Conservation (phyloP, 495 filamentous ascomycete genomes). For the Penicillium psychrofluorescens region DNA sequence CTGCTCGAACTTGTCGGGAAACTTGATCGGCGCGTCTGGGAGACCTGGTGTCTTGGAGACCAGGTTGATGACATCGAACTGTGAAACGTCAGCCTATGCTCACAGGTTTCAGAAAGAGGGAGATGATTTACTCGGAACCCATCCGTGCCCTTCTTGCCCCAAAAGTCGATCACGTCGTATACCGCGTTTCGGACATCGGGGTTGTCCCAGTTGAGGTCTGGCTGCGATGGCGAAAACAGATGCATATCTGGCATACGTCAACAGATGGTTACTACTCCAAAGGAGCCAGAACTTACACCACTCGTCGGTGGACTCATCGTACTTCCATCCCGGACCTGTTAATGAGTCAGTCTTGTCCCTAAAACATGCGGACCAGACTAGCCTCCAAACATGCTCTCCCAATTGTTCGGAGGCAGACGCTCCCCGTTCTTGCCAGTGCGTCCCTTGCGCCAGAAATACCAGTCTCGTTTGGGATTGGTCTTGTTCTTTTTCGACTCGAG, state of each 20-base stretch:
- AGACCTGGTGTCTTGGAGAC: constrained; percentile 51
- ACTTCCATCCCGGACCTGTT: constrained; percentile 46
- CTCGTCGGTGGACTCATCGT: constrained; percentile 49
- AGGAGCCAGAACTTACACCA: constrained; percentile 32
- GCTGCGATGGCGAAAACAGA: constrained; percentile 53
- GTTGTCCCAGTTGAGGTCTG: constrained; percentile 68
- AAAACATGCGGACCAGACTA: constrained; percentile 23
- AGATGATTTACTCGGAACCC: constrained; percentile 44
- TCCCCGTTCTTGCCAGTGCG: constrained; percentile 38
- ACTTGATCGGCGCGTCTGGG: constrained; percentile 47
- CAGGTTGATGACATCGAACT: constrained; percentile 54
- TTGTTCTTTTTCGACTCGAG: constrained; percentile 45
- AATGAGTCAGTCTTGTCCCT: constrained; percentile 5
- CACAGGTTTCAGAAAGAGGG: neutral
- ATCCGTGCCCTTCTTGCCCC: constrained; percentile 54
- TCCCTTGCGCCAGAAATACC: constrained; percentile 57
- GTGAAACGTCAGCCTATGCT: neutral
- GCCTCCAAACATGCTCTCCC: constrained; percentile 17
- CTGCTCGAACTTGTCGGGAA: constrained; percentile 29
- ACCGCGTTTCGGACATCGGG: constrained; percentile 49
- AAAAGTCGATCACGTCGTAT: constrained; percentile 56
- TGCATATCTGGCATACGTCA: constrained; percentile 35
- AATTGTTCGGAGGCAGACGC: constrained; percentile 54
- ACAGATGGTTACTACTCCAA: neutral
- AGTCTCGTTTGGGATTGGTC: constrained; percentile 49